Evolutionary conservation across 495 filamentous ascomycete species (phyloP).

Genomic region (Peziza echinospora): DNA sequence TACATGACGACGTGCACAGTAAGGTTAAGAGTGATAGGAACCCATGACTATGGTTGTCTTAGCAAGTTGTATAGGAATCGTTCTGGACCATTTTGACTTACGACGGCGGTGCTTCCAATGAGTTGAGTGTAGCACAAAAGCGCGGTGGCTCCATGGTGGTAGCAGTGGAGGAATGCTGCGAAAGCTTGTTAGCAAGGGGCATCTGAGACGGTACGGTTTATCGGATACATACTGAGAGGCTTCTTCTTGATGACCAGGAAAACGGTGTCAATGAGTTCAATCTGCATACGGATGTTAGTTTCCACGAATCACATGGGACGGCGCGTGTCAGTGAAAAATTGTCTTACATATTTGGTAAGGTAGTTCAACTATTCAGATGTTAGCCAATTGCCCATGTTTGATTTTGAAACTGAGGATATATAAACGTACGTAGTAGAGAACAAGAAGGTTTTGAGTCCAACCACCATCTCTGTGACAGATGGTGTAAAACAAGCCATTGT

Average conservation of each 20-base stretch:
- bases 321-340: no score
- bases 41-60: conserved; percentile 31
- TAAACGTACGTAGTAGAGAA: conserved; percentile 49
- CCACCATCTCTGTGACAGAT: conserved; percentile 51
- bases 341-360: conserved; percentile 63
- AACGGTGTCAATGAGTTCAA: conserved; percentile 59
- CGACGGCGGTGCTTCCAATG: conserved; percentile 50
- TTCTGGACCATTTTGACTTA: conserved; percentile 5
- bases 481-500: conserved; percentile 46
- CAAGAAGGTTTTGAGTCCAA: conserved; percentile 57
- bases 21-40: conserved; percentile 55
- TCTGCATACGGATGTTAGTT: no score
- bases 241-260: conserved; percentile 80
- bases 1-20: conserved; percentile 60
- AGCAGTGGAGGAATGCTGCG: conserved; percentile 65
- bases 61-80: not conserved
- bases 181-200: conserved; percentile 13
- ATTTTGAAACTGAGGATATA: no score
- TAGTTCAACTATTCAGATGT: conserved; percentile 45
- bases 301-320: no score
- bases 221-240: conserved; percentile 39
- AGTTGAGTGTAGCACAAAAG: conserved; percentile 74
- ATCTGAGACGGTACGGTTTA: not conserved
- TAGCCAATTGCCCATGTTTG: conserved; percentile 3
- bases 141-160: conserved; percentile 66